Evolutionary conservation across 805 yeast genomes (phyloP), one percentile per base, ranked within the genome.

Genomic region (Wickerhamiella allomyrinae): DNA sequence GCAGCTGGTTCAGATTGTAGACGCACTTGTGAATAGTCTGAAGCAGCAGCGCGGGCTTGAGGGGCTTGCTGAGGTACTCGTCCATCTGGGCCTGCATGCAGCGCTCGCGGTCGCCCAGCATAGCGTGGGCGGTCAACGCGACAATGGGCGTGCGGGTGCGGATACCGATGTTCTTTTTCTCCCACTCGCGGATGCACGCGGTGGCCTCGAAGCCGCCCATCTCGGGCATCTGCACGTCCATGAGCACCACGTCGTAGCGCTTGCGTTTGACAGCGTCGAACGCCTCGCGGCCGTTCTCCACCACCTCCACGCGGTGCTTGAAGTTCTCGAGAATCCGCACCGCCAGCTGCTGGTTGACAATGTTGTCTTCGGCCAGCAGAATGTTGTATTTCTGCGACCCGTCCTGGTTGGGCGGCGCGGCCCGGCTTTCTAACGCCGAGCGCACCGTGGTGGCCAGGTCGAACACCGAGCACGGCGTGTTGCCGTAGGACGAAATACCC

Each of bases 131-230:
- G 0, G 94, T 85, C 45, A 84, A 67, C 2, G 94, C 94, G 53
- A 84, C 83, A 51, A 84, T 84, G 17, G 95, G 94, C 1, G 89
- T 79, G 45, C 93, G 70, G 46, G 79, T 76, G 24, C 81, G 70
- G 40, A 77, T 70, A 35, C 87, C 85, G 48, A 78, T 77, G 17
- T 76, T 70, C 60, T 78, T 79, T 65, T 72, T 75, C 61, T 84
- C 95, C 93, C 93, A 83, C 55, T 80, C 85, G 51, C 95, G 68
- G 41, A 84, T 84, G 59, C 76, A 75, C 37, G 79, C 83, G 1
- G 94, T 83, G 2, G 94, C 94, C 56, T 84, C 95, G 58, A 84
- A 84, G 0, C 95, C 95, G 22, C 94, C 94, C 91, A 84, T 85
- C 13, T 82, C 83, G 7, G 94, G 94, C 95, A 84, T 84, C 59